phyloP scores from a whole-genome alignment of 2,329 filamentous ascomycete genomes.

The Penicillium polonicum region DNA sequence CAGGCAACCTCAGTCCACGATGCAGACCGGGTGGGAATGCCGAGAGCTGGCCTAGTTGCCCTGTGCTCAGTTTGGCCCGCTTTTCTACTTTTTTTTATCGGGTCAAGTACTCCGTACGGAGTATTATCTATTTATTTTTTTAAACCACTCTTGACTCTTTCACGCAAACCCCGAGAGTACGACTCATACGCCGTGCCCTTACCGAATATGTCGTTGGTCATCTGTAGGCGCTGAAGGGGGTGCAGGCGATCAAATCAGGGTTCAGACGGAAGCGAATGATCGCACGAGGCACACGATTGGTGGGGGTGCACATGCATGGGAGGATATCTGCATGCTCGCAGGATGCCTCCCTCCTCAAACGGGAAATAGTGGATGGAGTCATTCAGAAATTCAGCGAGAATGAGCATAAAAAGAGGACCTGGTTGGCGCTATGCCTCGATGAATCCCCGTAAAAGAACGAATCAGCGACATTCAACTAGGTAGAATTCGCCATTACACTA shows the following conservation, averaged over 20 bases:
- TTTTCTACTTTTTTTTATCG: slow-evolving; percentile 13
- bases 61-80: slow-evolving; percentile 22
- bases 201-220: slow-evolving; percentile 9
- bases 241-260: slow-evolving; percentile 12
- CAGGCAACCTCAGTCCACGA: slow-evolving; percentile 16
- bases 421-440: slow-evolving; percentile 14
- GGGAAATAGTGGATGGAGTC: slow-evolving; percentile 10
- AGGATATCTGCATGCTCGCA: slow-evolving; percentile 12
- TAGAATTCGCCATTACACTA: slow-evolving; percentile 15
- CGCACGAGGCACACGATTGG: slow-evolving; percentile 13
- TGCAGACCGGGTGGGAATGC: slow-evolving; percentile 26
- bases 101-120: neutral
- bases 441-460: slow-evolving; percentile 13
- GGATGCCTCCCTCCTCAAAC: slow-evolving; percentile 3
- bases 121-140: neutral
- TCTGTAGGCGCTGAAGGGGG: slow-evolving; percentile 13
- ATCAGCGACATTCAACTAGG: slow-evolving; percentile 6
- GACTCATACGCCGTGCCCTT: slow-evolving; percentile 6
- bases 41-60: slow-evolving; percentile 20
- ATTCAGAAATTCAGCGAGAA: slow-evolving; percentile 8
- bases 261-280: slow-evolving; percentile 10
- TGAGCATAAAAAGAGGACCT: slow-evolving; percentile 6
- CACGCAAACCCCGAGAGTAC: neutral
- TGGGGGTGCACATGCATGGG: slow-evolving; percentile 10
- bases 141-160: neutral